Base-by-base conservation (phyloP, 2,329 filamentous ascomycete genomes). In the Pyrenochaeta sp. region DNA sequence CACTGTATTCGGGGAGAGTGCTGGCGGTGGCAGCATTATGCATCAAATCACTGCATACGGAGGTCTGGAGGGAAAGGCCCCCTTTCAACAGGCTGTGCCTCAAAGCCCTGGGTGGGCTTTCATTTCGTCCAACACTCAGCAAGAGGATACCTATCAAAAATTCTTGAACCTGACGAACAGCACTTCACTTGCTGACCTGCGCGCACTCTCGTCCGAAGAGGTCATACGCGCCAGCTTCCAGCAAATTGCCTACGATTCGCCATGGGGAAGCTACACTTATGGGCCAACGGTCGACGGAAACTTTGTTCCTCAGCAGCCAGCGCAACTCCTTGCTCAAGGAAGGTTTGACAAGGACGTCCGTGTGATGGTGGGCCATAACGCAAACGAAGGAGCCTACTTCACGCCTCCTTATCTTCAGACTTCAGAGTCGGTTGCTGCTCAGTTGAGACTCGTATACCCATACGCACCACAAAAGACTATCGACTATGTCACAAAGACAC, bases 331-430 rank as follows among this genome's bases (percentile, higher is more conserved):
- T 15, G 62, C 63, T 6, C 61, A 68, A 40, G 69, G 70, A 10
- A 59, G 64, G 15, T 74, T 72, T 44, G 62, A 71, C 46, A 65
- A 70, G 28, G 41, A 56, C 7, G 51, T 74, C 6, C 51, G 53
- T 1, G 51, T 73, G 9, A 67, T 74, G 60, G 63, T 65, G 7
- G 69, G 69, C 14, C 74, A 78, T 58, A 78, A 78, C 37, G 55
- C 69, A 3, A 55, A 75, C 35, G 77, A 79, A 59, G 76, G 75
- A 24, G 52, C 73, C 1, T 59, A 73, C 3, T 78, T 78, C 58
- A 75, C 75, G 1, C 61, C 68, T 4, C 69, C 72, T 0, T 71
- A 61, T 41, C 59, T 73, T 40, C 51, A 61, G 18, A 69, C 65
- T 24, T 57, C 69, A 19, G 58, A 55, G 8, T 59, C 48, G 3